Conservation (phyloP, 1,284 basidiomycete genomes). For the Apiotrichum domesticum region DNA sequence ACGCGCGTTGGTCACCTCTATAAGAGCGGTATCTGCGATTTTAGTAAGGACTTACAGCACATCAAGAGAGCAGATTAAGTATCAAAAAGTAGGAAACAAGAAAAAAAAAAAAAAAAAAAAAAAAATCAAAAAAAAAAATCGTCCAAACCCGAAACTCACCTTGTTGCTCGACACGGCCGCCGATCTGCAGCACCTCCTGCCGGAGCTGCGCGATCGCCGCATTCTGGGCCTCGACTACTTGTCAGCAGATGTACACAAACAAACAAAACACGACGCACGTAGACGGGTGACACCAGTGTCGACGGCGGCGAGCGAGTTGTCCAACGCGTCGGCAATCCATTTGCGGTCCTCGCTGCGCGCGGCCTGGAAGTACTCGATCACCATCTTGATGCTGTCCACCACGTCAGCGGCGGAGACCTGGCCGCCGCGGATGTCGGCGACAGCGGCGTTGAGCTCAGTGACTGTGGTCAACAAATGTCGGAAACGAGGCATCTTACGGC, state of each 20-base stretch:
- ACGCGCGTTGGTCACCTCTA: neutral
- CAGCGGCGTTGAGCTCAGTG: neutral
- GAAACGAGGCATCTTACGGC: neutral
- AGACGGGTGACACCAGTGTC: neutral
- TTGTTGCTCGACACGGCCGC: neutral
- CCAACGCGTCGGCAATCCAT: neutral
- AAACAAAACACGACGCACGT: neutral
- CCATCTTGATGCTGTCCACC: neutral
- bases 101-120: no score
- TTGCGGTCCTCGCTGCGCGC: neutral
- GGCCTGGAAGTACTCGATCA: neutral
- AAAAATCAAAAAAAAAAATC: no score
- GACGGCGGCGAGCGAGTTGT: neutral
- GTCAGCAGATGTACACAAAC: neutral
- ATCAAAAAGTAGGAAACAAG: no score
- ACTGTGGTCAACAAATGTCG: neutral
- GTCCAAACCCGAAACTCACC: neutral
- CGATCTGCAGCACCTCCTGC: neutral
- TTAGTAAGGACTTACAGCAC: neutral
- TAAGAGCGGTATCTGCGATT: neutral
- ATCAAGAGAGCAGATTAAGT: no score
- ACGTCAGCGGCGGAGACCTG: neutral
- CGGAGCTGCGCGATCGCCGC: neutral
- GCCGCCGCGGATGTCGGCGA: neutral
- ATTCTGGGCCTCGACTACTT: neutral